Evolutionary conservation across 192 early-diverging fungal species (phyloP).

Genomic region (Linnemannia schmuckeri): DNA sequence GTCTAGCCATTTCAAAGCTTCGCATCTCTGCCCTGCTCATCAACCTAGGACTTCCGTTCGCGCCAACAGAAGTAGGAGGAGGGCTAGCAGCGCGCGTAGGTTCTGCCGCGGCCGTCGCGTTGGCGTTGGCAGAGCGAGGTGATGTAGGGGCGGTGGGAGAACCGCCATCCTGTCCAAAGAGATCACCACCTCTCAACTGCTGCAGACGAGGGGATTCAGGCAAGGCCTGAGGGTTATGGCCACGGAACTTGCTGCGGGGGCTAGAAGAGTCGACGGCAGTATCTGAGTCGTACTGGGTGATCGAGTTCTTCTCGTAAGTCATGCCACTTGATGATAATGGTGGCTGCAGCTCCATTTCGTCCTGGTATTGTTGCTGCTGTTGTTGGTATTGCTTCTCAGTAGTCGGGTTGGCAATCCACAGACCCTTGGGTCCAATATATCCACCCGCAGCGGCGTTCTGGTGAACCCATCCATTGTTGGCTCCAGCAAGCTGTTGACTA

Average conservation of each 20-base stretch:
- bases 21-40: conserved; percentile 27
- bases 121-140: conserved; percentile 12
- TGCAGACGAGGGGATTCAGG: conserved; percentile 46
- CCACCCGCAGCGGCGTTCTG: conserved; percentile 12
- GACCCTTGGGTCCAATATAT: conserved; percentile 44
- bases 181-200: conserved; percentile 44
- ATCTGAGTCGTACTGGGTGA: conserved; percentile 45
- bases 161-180: conserved; percentile 45
- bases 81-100: neutral
- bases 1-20: conserved; percentile 46
- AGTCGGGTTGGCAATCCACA: conserved; percentile 50
- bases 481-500: conserved; percentile 8
- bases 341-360: conserved; percentile 15
- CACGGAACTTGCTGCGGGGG: conserved; percentile 34
- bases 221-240: conserved; percentile 44
- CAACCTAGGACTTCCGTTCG: conserved; percentile 27
- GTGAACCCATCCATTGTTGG: conserved; percentile 22
- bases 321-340: neutral
- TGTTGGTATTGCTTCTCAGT: conserved; percentile 25
- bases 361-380: conserved; percentile 25
- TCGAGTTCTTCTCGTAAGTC: conserved; percentile 41
- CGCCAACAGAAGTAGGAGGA: neutral
- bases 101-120: neutral
- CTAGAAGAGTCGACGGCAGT: conserved; percentile 32
- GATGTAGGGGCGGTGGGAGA: neutral